Evolutionary conservation across 2,329 filamentous ascomycete genomes (phyloP).

Genomic region (Claviceps pazoutovae): DNA sequence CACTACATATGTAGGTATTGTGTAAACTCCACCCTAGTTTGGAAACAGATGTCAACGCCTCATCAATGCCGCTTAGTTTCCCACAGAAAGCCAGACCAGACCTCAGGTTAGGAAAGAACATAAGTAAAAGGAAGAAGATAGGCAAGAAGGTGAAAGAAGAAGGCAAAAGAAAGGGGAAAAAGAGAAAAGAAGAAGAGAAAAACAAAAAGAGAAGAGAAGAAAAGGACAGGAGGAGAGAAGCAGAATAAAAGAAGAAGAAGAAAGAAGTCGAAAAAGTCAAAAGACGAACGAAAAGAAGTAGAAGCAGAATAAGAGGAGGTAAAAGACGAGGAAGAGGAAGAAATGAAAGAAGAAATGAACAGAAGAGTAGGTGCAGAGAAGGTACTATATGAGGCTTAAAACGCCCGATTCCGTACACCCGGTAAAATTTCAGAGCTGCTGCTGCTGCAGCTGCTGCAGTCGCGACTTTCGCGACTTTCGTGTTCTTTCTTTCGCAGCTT

Average conservation of each 20-base stretch:
- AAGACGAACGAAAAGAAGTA: no score
- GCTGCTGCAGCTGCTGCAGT: slow-evolving; percentile 6
- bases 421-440: slow-evolving; percentile 4
- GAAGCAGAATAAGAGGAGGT: no score
- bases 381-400: neutral
- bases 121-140: slow-evolving; percentile 1
- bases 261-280: neutral
- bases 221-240: no score
- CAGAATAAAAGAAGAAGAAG: neutral
- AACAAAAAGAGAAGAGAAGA: neutral
- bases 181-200: neutral
- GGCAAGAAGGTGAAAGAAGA: neutral
- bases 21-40: slow-evolving; percentile 1
- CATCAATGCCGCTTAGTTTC: slow-evolving; percentile 4
- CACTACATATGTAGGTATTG: neutral
- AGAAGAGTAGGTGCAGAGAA: neutral
- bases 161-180: neutral
- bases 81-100: neutral
- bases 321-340: neutral
- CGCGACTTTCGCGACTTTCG: slow-evolving; percentile 5
- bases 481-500: slow-evolving; percentile 14
- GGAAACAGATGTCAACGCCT: slow-evolving; percentile 7
- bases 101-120: neutral
- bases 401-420: neutral
- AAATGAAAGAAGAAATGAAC: neutral